Evolutionary conservation across 2,329 filamentous ascomycete genomes (phyloP).

Genomic region (Hymenoscyphus salicellus): DNA sequence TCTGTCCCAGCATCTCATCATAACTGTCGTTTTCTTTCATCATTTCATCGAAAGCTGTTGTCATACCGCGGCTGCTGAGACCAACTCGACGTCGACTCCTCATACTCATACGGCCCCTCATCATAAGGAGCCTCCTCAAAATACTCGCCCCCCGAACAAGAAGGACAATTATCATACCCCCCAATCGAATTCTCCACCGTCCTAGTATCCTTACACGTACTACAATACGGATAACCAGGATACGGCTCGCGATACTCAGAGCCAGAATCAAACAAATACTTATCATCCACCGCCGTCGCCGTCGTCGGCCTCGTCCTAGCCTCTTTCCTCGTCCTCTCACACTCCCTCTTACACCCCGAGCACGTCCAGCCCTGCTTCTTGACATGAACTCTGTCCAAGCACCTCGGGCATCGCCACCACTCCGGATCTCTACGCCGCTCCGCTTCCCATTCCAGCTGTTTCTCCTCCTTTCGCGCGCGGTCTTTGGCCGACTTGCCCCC

Average conservation of each 20-base stretch:
- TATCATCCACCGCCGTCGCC: not conserved
- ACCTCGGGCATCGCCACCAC: conserved; percentile 33
- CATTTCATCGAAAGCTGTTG: not conserved
- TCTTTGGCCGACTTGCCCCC: conserved; percentile 16
- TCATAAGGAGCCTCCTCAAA: not conserved
- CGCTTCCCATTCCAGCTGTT: conserved; percentile 25
- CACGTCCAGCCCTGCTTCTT: conserved; percentile 25
- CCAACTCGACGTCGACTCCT: not conserved
- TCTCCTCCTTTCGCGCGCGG: conserved; percentile 15
- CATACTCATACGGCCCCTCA: not conserved
- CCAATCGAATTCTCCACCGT: not conserved
- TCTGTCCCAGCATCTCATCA: not conserved
- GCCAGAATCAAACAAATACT: not conserved
- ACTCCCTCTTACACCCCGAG: conserved; percentile 23
- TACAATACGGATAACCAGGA: not conserved
- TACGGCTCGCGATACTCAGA: not conserved
- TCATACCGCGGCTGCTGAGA: not conserved
- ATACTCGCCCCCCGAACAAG: not conserved
- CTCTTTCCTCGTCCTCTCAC: conserved; percentile 23
- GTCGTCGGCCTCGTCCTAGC: conserved; percentile 1
- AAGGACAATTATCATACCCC: not conserved
- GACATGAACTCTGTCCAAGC: conserved; percentile 25
- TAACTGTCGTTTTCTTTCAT: not conserved
- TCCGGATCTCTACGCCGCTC: conserved; percentile 22
- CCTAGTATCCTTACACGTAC: not conserved